These are phyloP conservation scores for Trichoderma gracile DNA, from an alignment of 2,329 filamentous ascomycete genomes.

Conservation along the genomic window DNA sequence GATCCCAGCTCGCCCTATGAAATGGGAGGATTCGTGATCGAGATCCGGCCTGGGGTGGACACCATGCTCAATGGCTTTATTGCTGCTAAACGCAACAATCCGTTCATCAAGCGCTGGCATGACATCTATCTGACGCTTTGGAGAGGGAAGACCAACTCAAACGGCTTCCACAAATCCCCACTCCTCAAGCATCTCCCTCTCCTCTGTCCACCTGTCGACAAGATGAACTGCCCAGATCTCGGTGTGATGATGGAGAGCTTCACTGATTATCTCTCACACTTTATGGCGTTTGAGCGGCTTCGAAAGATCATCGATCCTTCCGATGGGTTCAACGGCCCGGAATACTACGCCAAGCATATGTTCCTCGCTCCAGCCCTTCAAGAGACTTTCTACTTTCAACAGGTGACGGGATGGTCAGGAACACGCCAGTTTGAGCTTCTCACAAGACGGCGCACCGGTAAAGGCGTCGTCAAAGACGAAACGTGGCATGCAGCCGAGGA, in stretches of 20 bases:
- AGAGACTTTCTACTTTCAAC: slow-evolving; percentile 29
- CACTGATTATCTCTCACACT: slow-evolving; percentile 37
- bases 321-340: slow-evolving; percentile 39
- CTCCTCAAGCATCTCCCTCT: slow-evolving; percentile 28
- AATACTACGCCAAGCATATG: slow-evolving; percentile 38
- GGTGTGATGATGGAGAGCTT: slow-evolving; percentile 29
- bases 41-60: slow-evolving; percentile 35
- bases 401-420: slow-evolving; percentile 19
- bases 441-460: slow-evolving; percentile 27
- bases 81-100: slow-evolving; percentile 44
- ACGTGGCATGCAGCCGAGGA: slow-evolving; percentile 31
- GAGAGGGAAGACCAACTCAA: slow-evolving; percentile 36
- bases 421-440: slow-evolving; percentile 32
- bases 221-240: slow-evolving; percentile 6
- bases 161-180: slow-evolving; percentile 39
- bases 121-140: slow-evolving; percentile 41
- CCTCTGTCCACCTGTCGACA: neutral
- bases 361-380: slow-evolving; percentile 32
- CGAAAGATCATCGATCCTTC: slow-evolving; percentile 40
- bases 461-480: slow-evolving; percentile 28
- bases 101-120: slow-evolving; percentile 48
- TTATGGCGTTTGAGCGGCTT: slow-evolving; percentile 34
- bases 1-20: slow-evolving; percentile 41
- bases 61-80: slow-evolving; percentile 46
- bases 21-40: slow-evolving; percentile 27